Percentiles rank a stretch among this genome's conserved stretches.
Conservation (phyloP, 495 filamentous ascomycete species). For the Sordaria brevicollis region DNA sequence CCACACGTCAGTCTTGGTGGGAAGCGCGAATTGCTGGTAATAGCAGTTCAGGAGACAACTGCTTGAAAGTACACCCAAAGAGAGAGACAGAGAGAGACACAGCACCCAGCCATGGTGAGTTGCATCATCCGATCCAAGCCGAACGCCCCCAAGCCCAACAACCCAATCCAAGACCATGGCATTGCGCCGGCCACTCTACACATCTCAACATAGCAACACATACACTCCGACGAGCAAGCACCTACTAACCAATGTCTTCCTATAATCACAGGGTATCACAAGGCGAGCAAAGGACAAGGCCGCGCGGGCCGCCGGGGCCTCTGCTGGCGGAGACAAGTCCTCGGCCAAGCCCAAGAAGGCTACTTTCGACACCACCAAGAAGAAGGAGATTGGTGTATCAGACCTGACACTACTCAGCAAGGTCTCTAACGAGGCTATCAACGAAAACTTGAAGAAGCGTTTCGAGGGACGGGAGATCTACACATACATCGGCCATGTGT, state of each 20-base stretch:
- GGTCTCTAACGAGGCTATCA: constrained; percentile 98
- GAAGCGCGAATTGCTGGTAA: not conserved
- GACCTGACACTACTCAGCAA: constrained; percentile 97
- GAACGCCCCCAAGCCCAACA: not conserved
- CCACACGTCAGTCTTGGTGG: not conserved
- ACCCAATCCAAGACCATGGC: not conserved
- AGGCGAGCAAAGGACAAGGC: constrained; percentile 49
- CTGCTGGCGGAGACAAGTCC: constrained; percentile 38
- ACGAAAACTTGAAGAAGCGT: constrained; percentile 94
- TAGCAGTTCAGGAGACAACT: not conserved
- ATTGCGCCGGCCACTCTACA: not conserved
- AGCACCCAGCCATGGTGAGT: constrained; percentile 16
- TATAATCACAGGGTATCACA: constrained; percentile 40
- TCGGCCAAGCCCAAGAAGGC: constrained; percentile 84
- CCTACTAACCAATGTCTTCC: not conserved
- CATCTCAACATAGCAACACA: not conserved
- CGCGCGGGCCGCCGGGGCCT: constrained; percentile 46
- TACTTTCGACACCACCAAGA: constrained; percentile 88
- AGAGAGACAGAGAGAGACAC: not conserved
- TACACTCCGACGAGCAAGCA: not conserved
- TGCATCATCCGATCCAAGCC: not conserved
- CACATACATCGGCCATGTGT: constrained; percentile 98
- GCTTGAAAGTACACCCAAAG: not conserved
- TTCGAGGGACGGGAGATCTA: constrained; percentile 97
- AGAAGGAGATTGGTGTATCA: constrained; percentile 98